phyloP scores from a whole-genome alignment of 2,329 filamentous ascomycete species.

The Pseudogymnoascus sp. region DNA sequence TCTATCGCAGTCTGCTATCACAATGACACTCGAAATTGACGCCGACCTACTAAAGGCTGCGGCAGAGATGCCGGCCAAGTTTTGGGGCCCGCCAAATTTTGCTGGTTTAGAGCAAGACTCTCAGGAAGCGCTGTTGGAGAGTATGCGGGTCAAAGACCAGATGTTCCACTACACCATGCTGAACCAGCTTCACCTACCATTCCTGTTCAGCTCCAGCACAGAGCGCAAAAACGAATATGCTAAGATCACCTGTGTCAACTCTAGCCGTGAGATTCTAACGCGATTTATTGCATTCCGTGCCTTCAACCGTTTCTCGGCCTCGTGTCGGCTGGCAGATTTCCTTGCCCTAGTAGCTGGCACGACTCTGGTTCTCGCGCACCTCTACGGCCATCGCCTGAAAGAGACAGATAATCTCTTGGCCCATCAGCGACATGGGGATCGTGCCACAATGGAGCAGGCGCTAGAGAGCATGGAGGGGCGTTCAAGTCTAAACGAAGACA shows the following conservation, averaged over 20 bases:
- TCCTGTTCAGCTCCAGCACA: slow-evolving; percentile 24
- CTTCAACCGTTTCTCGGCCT: slow-evolving; percentile 24
- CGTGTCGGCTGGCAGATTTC: slow-evolving; percentile 32
- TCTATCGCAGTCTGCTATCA: not conserved
- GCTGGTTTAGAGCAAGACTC: slow-evolving; percentile 13
- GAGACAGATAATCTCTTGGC: slow-evolving; percentile 24
- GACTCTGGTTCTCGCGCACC: slow-evolving; percentile 32
- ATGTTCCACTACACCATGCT: slow-evolving; percentile 33
- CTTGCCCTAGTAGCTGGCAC: slow-evolving; percentile 31
- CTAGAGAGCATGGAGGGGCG: slow-evolving; percentile 29
- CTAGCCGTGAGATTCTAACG: slow-evolving; percentile 31
- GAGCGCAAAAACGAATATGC: slow-evolving; percentile 26
- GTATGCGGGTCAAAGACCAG: slow-evolving; percentile 28
- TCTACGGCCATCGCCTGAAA: slow-evolving; percentile 25
- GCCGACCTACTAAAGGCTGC: slow-evolving; percentile 27
- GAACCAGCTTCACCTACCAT: slow-evolving; percentile 34
- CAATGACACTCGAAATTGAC: slow-evolving; percentile 28
- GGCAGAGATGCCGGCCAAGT: slow-evolving; percentile 26
- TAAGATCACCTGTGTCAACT: slow-evolving; percentile 31
- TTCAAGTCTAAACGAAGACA: slow-evolving; percentile 25
- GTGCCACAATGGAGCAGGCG: slow-evolving; percentile 32
- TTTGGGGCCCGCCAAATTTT: slow-evolving; percentile 30
- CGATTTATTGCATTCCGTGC: slow-evolving; percentile 30
- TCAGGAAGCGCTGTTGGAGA: slow-evolving; percentile 24
- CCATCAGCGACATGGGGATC: slow-evolving; percentile 34